phyloP scores from a whole-genome alignment of 371 early-diverging fungal genomes.

The Rhizopus microsporus region DNA sequence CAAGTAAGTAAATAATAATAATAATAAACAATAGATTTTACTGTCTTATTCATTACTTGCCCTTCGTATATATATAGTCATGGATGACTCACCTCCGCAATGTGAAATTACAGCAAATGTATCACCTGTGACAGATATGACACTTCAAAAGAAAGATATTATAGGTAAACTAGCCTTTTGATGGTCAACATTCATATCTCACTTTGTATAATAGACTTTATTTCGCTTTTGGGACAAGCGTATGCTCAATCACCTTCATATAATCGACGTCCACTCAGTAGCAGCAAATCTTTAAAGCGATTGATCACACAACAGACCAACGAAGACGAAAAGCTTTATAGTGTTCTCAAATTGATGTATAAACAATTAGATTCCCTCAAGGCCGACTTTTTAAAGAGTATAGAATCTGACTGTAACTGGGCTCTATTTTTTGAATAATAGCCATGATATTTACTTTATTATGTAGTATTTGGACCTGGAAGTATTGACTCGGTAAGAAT shows the following conservation, averaged over 20 bases:
- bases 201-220: not conserved
- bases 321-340: slow-evolving; percentile 1
- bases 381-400: not conserved
- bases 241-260: not conserved
- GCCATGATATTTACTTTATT: too few species aligned
- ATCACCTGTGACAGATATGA: not conserved
- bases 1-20: slow-evolving; percentile 32
- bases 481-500: not conserved
- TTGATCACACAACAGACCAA: slow-evolving; percentile 1
- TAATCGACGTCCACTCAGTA: not conserved
- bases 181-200: not conserved
- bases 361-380: not conserved
- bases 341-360: slow-evolving; percentile 1
- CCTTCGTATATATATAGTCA: not conserved
- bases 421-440: too few species aligned
- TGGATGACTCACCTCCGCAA: slow-evolving; percentile 64
- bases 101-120: slow-evolving; percentile 58
- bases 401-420: not conserved
- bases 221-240: slow-evolving; percentile 4
- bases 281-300: not conserved
- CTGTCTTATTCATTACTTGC: not conserved
- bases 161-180: not conserved
- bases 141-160: slow-evolving; percentile 4
- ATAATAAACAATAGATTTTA: too few species aligned
- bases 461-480: not conserved